Base-by-base conservation (phyloP, 139 green algal species). In the Penium margaritaceum region DNA sequence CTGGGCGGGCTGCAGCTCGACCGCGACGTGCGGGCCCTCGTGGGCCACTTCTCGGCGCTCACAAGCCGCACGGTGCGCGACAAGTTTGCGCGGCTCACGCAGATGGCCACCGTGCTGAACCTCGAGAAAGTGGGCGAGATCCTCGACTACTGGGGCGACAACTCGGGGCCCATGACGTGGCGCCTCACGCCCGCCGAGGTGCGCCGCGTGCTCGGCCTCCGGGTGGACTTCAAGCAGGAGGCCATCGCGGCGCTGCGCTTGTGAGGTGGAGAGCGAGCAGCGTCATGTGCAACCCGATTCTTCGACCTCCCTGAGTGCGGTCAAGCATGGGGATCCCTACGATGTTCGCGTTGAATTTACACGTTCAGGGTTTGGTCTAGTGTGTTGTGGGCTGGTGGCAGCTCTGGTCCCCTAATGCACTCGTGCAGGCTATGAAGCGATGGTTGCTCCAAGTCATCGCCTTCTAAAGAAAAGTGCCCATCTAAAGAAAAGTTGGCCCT, bases 1-100 rank as follows among this genome's bases (percentile, higher is more conserved):
- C 85, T 97, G 67, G 92, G 92, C 9, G 93, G 93, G 2, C 81
- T 97, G 74, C 86, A 94, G 79, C 83, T 97, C 63, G 92, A 97
- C 44, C 82, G 87, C 9, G 91, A 96, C 75, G 80, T 91, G 21
- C 81, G 91, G 29, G 74, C 76, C 6, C 71, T 96, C 24, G 84
- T 95, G 17, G 24, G 71, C 27, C 76, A 83, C 33, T 76, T 92
- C n/a, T 86, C 81, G 3, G 88, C 90, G 37, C 69, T 95, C 32
- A 93, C 86, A 0, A 53, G 71, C 17, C 80, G 88, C 38, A 89
- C 91, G 0, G 89, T 97, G 66, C 80, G 92, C 2, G 92, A 97
- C 79, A 94, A 95, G 77, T 95, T 97, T 74, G 84, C 92, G 17
- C 75, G 88, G 30, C 85, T 97, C 2, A 90, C 70, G 33, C 90